These are phyloP conservation scores for Septoria petroselini DNA, from an alignment of 2,329 filamentous ascomycete species.

Conservation along the genomic window DNA sequence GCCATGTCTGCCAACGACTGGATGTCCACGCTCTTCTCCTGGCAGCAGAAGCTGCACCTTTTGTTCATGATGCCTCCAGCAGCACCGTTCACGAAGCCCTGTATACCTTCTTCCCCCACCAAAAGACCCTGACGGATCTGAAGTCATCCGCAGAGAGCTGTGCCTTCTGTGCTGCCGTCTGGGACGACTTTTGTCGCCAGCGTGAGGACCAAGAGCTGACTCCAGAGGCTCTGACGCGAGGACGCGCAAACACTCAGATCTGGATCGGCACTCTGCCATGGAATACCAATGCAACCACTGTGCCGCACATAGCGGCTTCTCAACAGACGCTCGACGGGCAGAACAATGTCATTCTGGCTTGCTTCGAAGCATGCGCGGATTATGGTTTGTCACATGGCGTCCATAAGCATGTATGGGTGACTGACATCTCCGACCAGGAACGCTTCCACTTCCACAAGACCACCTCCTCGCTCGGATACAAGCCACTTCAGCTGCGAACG, in stretches of 20 bases:
- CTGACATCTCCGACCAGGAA: too few species aligned
- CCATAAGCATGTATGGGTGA: too few species aligned
- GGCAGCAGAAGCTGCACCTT: too few species aligned
- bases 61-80: too few species aligned
- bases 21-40: too few species aligned
- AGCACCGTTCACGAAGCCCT: constrained; percentile 1
- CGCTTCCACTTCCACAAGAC: not conserved
- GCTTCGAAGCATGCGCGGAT: constrained; percentile 16
- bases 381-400: too few species aligned
- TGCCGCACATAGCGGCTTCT: not conserved
- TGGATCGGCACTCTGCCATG: constrained; percentile 7
- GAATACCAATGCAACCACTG: not conserved
- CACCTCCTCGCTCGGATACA: constrained; percentile 1
- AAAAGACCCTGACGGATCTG: constrained; percentile 2
- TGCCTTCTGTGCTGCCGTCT: constrained; percentile 10
- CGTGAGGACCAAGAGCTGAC: constrained; percentile 2
- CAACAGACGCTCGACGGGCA: constrained; percentile 4
- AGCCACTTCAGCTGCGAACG: not conserved
- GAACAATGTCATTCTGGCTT: constrained; percentile 7
- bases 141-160: not conserved
- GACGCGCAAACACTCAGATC: constrained; percentile 4
- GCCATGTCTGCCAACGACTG: too few species aligned
- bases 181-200: constrained; percentile 3
- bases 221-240: not conserved
- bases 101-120: constrained; percentile 4